Conservation (phyloP, 495 filamentous ascomycete species). For the Halenospora varia region DNA sequence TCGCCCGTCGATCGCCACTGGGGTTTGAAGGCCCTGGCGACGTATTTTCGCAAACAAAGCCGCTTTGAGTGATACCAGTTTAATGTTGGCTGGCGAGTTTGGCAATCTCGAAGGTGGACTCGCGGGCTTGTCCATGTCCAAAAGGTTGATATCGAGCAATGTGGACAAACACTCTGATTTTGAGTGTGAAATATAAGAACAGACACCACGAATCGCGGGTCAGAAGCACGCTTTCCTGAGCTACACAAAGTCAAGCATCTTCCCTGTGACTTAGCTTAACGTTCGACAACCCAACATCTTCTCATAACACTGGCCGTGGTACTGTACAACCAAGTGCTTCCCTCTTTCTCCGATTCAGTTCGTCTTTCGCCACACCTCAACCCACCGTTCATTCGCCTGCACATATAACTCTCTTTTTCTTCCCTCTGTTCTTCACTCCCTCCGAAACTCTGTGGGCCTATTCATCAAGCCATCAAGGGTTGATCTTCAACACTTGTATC, state of each 20-base stretch:
- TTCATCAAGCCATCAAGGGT: background rate
- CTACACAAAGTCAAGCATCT: slow-evolving; percentile 5
- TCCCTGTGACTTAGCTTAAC: background rate
- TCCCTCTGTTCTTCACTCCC: background rate
- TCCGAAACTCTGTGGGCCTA: background rate
- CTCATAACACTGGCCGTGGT: background rate
- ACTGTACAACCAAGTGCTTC: background rate
- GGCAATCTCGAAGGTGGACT: background rate
- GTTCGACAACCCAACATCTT: background rate
- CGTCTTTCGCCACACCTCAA: background rate
- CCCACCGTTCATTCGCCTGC: background rate
- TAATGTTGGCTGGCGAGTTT: background rate
- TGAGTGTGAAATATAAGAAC: background rate
- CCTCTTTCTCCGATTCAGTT: background rate
- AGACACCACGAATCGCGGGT: background rate
- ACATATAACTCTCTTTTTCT: background rate
- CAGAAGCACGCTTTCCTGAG: background rate
- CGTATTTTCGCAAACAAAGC: background rate
- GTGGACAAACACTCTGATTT: background rate
- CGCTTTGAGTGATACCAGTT: background rate
- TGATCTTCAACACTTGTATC: background rate
- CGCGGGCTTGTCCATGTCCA: background rate
- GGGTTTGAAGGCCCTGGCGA: background rate
- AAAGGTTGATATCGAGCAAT: background rate
- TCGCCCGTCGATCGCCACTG: background rate